phyloP scores from a whole-genome alignment of 108 stramenopile genomes.

The Nitzschia putrida region DNA sequence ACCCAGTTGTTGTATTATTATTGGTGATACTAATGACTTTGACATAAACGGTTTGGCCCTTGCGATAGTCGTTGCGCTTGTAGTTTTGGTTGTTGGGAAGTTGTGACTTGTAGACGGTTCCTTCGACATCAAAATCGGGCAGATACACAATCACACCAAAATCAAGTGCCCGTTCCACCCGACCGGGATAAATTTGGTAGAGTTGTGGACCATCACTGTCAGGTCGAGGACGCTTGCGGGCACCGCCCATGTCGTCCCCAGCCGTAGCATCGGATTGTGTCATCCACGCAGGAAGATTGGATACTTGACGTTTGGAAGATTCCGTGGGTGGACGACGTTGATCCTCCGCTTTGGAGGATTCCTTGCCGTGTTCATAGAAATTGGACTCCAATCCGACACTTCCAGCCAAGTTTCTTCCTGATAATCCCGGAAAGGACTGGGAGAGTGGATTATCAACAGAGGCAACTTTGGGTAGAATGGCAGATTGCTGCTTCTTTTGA shows the following conservation, averaged over 20 bases:
- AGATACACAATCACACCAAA: constrained; percentile 91
- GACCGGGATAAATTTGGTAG: constrained; percentile 83
- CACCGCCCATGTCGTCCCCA: constrained; percentile 6
- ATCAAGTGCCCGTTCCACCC: constrained; percentile 83
- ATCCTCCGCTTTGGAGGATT: constrained; percentile 15
- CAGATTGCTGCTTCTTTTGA: constrained; percentile 37
- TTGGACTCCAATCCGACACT: constrained; percentile 77
- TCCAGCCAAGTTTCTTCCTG: constrained; percentile 68
- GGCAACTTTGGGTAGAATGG: constrained; percentile 9
- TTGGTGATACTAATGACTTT: constrained; percentile 85
- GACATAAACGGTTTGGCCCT: constrained; percentile 80
- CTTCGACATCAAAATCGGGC: constrained; percentile 53
- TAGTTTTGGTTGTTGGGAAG: constrained; percentile 46
- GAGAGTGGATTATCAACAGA: constrained; percentile 47
- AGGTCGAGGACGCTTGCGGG: constrained; percentile 29
- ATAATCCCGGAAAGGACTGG: constrained; percentile 82
- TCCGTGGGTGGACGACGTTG: constrained; percentile 37
- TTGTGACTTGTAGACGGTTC: constrained; percentile 89
- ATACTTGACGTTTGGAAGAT: constrained; percentile 50
- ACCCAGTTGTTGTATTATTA: constrained; percentile 19
- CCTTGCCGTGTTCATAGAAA: constrained; percentile 69
- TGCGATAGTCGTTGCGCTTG: constrained; percentile 46
- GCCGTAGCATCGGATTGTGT: constrained; percentile 41
- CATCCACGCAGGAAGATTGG: constrained; percentile 92
- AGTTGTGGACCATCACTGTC: constrained; percentile 42